phyloP scores from a whole-genome alignment of 2,329 filamentous ascomycete genomes.

The Fusarium sp. region DNA sequence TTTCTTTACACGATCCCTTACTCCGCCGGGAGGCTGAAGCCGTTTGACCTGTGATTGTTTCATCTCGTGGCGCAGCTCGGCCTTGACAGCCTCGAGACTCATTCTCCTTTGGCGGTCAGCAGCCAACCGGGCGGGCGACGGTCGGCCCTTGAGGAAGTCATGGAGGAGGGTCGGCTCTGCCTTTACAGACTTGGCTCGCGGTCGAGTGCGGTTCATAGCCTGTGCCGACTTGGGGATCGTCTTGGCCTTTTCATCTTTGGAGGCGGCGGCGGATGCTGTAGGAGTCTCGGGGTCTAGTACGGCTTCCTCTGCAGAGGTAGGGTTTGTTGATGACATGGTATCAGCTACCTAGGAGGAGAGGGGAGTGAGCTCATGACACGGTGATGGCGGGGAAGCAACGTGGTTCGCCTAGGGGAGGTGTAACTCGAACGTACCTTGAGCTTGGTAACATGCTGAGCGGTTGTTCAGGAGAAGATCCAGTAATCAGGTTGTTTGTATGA shows the following conservation, averaged over 20 bases:
- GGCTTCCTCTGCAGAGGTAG: slow-evolving; percentile 40
- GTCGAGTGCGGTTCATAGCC: slow-evolving; percentile 46
- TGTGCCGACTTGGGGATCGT: slow-evolving; percentile 56
- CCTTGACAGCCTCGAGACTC: slow-evolving; percentile 67
- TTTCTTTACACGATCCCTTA: slow-evolving; percentile 78
- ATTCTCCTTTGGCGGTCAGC: slow-evolving; percentile 62
- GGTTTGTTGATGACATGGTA: slow-evolving; percentile 43
- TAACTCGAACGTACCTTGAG: slow-evolving; percentile 36
- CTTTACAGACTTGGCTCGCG: slow-evolving; percentile 52
- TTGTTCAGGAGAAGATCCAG: slow-evolving; percentile 23
- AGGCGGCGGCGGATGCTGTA: slow-evolving; percentile 19
- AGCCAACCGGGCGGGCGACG: slow-evolving; percentile 62
- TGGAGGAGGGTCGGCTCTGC: slow-evolving; percentile 57
- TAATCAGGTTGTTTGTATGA: not conserved
- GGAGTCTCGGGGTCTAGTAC: slow-evolving; percentile 39
- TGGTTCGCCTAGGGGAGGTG: not conserved
- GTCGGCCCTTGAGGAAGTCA: slow-evolving; percentile 66
- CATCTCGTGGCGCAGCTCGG: slow-evolving; percentile 61
- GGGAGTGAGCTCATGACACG: slow-evolving; percentile 29
- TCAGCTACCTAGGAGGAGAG: slow-evolving; percentile 33
- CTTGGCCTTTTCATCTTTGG: slow-evolving; percentile 28
- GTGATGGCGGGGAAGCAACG: not conserved
- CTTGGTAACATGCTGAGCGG: slow-evolving; percentile 43
- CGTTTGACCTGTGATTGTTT: slow-evolving; percentile 64
- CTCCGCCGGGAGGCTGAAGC: slow-evolving; percentile 69